Conservation (phyloP, 306 rosid genomes). For the Aeschynomene evenia region DNA sequence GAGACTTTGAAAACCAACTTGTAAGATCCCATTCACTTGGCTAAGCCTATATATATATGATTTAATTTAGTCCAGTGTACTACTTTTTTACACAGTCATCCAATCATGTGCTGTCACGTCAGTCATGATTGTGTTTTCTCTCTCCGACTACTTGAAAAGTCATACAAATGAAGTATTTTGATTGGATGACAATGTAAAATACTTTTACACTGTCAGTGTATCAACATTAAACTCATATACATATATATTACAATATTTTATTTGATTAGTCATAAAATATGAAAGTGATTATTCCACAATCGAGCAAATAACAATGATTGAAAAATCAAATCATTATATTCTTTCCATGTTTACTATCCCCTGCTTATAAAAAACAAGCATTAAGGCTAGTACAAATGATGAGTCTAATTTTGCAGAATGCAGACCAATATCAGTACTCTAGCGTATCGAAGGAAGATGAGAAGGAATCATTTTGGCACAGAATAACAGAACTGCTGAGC, state of each 20-base stretch:
- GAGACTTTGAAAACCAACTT: conserved; percentile 38
- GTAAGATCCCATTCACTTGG: conserved; percentile 41
- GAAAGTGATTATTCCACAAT: conserved; percentile 7
- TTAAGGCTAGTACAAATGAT: conserved; percentile 3
- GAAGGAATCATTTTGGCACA: conserved; percentile 38
- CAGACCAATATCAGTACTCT: conserved; percentile 32
- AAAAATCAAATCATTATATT: background rate
- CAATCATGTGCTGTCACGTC: no score
- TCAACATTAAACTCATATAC: no score
- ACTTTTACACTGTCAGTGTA: no score
- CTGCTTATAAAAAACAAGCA: background rate
- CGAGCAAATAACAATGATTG: background rate
- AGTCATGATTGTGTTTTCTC: no score
- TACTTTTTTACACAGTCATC: no score
- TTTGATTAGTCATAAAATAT: no score
- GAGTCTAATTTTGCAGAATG: conserved; percentile 38
- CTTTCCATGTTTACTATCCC: no score
- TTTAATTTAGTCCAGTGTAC: no score
- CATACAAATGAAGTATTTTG: no score
- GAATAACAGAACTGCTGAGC: conserved; percentile 28
- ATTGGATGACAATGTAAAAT: no score
- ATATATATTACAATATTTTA: no score
- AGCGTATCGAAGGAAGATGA: conserved; percentile 11
- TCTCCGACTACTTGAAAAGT: no score
- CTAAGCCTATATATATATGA: background rate